Evolutionary conservation across 352 stramenopile species (phyloP).

Genomic region (Globisporangium alternatum): DNA sequence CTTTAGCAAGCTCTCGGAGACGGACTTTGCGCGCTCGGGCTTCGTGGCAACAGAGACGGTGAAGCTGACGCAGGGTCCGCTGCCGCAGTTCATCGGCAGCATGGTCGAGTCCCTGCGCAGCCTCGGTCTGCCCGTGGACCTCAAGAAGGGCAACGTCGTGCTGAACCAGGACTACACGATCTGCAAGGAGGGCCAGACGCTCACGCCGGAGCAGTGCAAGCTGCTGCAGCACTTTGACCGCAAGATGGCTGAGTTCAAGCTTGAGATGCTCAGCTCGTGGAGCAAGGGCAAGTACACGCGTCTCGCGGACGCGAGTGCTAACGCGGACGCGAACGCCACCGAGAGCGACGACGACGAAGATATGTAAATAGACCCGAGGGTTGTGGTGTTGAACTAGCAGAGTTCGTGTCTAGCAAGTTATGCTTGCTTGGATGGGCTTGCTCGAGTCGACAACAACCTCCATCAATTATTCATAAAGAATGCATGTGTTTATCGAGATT

Average conservation of each 20-base stretch:
- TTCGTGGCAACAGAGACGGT: conserved; percentile 91
- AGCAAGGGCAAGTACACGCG: conserved; percentile 75
- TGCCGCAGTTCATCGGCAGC: conserved; percentile 93
- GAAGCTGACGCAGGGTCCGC: conserved; percentile 80
- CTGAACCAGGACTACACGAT: conserved; percentile 92
- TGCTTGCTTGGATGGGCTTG: background rate
- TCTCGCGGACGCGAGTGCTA: conserved; percentile 42
- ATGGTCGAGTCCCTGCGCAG: conserved; percentile 97
- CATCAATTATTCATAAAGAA: conserved; percentile 22
- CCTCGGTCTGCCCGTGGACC: conserved; percentile 94
- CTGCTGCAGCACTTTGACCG: conserved; percentile 91
- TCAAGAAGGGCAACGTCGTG: conserved; percentile 94
- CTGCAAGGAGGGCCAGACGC: conserved; percentile 92
- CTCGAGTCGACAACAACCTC: background rate
- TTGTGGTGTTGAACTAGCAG: background rate
- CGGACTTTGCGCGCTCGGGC: conserved; percentile 94
- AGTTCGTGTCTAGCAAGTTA: background rate
- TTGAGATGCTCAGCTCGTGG: conserved; percentile 77
- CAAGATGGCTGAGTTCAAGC: conserved; percentile 87
- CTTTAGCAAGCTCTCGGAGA: conserved; percentile 89
- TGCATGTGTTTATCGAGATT: conserved; percentile 17
- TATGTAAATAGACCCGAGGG: conserved; percentile 23
- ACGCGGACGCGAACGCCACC: conserved; percentile 10
- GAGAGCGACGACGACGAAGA: conserved; percentile 33
- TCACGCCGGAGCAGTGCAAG: conserved; percentile 96